Evolutionary conservation across 306 rosid species (phyloP).

Genomic region (Casuarina glauca): DNA sequence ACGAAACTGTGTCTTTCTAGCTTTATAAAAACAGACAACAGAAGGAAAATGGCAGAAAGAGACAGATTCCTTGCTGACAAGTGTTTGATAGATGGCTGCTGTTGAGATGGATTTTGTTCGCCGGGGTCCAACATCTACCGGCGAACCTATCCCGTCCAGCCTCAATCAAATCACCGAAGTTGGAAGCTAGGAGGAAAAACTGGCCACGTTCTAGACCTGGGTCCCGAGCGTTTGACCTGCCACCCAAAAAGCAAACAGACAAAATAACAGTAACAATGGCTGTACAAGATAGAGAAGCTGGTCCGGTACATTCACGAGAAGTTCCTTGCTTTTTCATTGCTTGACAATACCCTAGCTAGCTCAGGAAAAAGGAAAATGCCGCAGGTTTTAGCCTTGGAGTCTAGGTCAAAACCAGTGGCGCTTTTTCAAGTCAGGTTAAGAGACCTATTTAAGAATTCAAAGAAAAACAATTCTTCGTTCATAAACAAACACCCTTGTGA

Average conservation of each 20-base stretch:
- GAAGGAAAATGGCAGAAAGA: conserved; percentile 27
- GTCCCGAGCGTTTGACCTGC: conserved; percentile 21
- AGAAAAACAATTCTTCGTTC: too few relatives aligned
- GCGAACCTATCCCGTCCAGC: not conserved
- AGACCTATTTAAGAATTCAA: too few relatives aligned
- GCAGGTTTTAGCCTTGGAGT: not conserved
- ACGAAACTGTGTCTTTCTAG: too few relatives aligned
- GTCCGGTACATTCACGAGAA: not conserved
- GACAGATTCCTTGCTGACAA: conserved; percentile 23
- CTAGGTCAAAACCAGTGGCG: too few relatives aligned
- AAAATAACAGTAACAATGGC: conserved; percentile 13
- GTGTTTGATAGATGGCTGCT: conserved; percentile 41
- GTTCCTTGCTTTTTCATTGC: too few relatives aligned
- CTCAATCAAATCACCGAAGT: conserved; percentile 29
- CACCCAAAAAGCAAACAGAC: not conserved
- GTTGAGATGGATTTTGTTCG: conserved; percentile 22
- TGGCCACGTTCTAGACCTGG: conserved; percentile 16
- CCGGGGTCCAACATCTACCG: not conserved
- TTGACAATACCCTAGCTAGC: not conserved
- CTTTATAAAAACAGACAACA: too few relatives aligned
- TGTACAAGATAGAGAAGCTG: not conserved
- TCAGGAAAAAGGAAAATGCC: not conserved
- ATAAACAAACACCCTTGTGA: too few relatives aligned
- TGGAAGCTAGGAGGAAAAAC: conserved; percentile 2
- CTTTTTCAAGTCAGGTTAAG: too few relatives aligned